Base-by-base conservation (phyloP, 768 basidiomycete genomes). In the Collybia mongolica region DNA sequence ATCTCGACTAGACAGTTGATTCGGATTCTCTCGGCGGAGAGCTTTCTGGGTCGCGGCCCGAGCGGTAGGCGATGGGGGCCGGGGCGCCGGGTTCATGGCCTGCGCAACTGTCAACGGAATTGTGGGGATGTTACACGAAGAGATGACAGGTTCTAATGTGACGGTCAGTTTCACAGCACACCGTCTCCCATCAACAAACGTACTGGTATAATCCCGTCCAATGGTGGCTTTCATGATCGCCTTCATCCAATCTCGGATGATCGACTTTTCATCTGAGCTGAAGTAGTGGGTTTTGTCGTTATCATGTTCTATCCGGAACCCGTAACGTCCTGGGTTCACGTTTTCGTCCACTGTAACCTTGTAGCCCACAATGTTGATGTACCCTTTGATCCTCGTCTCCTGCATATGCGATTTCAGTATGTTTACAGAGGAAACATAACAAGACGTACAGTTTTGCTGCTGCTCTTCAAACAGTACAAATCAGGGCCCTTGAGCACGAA, bases 151-250 rank as follows among this genome's bases (percentile, higher is more conserved):
- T 61, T 87, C 96, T 94, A 43, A 26, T 44, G 40, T 47, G 36
- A 32, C 24, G 36, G 12, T 46, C 62, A 36, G 69, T 60, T 39
- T 45, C 49, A 32, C 52, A 19, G 39, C 14, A 23, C 20, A 4
- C 17, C 11, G 40, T 5, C 24, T 28, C 6, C 6, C 22, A 37
- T 39, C 29, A 7, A 42, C 24, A 44, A 35, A 75, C 87, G 35
- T 60, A 95, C 93, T 88, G 7, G 87, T 80, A 63, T 95, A 98
- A 65, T 98, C 97, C 49, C 97, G 76, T 7, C 83, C 87, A 58
- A 99, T 99, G 11, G 96, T 98, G 2, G 96, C 93, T 66, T 98
- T 99, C 93, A 98, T 98, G 57, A 99, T 83, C 6, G 95, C 93
- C 72, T 98, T 99, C 97, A 98, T 98, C 96, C 97, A 98, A 56